A percentile compares a stretch with the other conserved stretches of the same genome.
Evolutionary conservation across 345 rosid genomes (phyloP).

Genomic region (Chamaenerion angustifolium): DNA sequence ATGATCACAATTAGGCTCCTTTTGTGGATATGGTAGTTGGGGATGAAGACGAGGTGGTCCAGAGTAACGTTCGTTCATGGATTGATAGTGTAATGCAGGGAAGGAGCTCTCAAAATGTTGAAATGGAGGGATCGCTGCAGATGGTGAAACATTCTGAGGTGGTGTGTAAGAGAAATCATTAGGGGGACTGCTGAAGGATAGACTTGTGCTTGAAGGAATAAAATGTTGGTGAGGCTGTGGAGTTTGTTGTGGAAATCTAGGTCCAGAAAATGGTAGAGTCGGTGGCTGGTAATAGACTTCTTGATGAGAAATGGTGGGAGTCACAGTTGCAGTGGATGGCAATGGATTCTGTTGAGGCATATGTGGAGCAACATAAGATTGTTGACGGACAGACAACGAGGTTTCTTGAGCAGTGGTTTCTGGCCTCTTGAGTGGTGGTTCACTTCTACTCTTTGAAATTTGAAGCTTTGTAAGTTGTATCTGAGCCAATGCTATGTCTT

Average conservation of each 20-base stretch:
- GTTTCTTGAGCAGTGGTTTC: constrained; percentile 12
- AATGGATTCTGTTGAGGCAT: constrained; percentile 15
- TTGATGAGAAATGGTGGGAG: no score
- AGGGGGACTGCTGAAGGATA: no score
- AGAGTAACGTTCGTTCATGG: constrained; percentile 10
- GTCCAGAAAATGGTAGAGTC: no score
- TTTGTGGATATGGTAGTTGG: neutral
- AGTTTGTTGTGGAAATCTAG: no score
- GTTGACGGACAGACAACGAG: constrained; percentile 20
- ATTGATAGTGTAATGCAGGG: constrained; percentile 1
- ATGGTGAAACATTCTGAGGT: no score
- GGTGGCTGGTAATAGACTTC: no score
- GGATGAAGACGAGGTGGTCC: constrained; percentile 9
- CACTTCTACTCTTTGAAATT: constrained; percentile 10
- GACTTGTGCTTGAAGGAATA: no score
- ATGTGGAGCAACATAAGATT: constrained; percentile 9
- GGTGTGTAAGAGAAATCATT: no score
- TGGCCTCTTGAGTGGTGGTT: constrained; percentile 13
- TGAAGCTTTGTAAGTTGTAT: constrained; percentile 26
- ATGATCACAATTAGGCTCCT: neutral
- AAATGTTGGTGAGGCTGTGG: no score
- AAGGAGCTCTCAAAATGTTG: no score
- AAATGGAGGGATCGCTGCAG: no score
- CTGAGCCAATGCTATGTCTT: constrained; percentile 39
- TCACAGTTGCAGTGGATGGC: no score